Evolutionary conservation across 331 rosid species (phyloP).

Genomic region (Pyrus hybrid): DNA sequence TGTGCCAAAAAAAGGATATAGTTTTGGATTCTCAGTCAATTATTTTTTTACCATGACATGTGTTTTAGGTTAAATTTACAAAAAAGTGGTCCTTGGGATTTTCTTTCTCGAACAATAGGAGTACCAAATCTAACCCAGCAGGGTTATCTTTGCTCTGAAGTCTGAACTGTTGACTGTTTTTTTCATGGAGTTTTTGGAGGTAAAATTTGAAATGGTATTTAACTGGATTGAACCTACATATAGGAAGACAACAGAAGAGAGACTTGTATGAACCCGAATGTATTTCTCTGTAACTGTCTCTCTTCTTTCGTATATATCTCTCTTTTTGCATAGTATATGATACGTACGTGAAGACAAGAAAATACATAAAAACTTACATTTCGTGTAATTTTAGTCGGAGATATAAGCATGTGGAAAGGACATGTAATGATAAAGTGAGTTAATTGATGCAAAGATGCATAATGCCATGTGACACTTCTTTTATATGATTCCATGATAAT

Average conservation of each 20-base stretch:
- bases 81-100: neutral
- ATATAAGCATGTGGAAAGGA: neutral
- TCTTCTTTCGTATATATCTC: no score
- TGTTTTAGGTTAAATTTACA: neutral
- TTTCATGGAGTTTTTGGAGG: neutral
- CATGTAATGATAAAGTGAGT: neutral
- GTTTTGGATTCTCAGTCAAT: neutral
- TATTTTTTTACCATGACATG: neutral
- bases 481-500: neutral
- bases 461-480: constrained; percentile 24
- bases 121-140: neutral
- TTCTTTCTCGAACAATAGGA: neutral
- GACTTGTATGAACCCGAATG: no score
- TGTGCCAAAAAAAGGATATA: neutral
- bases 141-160: neutral
- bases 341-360: no score
- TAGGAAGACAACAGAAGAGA: neutral
- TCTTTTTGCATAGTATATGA: no score
- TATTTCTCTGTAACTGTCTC: no score
- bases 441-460: neutral
- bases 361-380: no score
- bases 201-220: neutral
- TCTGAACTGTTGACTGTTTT: neutral
- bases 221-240: neutral
- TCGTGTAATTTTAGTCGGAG: neutral